Evolutionary conservation across 2,329 filamentous ascomycete genomes (phyloP), one percentile per base, ranked within the genome.

Genomic region (Endothia cerciana): DNA sequence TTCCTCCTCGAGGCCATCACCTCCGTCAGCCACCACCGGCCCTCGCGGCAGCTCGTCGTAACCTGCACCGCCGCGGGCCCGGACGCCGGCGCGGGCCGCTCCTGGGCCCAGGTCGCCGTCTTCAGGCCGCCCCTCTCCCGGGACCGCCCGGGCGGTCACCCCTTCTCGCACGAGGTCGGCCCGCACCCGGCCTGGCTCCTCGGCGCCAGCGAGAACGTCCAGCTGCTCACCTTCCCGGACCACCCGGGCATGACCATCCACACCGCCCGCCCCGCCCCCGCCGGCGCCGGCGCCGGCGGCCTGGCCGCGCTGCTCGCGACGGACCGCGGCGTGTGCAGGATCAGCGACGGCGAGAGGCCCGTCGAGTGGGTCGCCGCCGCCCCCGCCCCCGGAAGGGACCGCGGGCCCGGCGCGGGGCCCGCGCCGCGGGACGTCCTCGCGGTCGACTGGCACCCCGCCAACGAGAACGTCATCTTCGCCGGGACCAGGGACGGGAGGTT

Each of bases 401-500:
- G 36, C n/a, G 55, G 55, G 10, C 13, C n/a, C 3, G 55, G 4
- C 36, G 1, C 36, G 2, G 36, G 7, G n/a, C 11, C 36, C 30
- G 15, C 22, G n/a, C 22, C 72, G 60, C 22, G 25, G 11, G 78
- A 85, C 65, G 75, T 85, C 53, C 83, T 87, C 64, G 74, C 81
- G 4, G 74, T 85, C 33, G 81, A 83, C 63, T 87, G 84, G 69
- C 76, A 82, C 28, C 68, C 71, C 4, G 40, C 56, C 36, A 79
- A 82, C 57, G 79, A 78, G 15, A 74, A 81, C 15, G 70, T 87
- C 1, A 68, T 87, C 17, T 74, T 85, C 40, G 82, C 83, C 0
- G 87, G 85, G 43, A 82, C 82, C 2, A 81, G 86, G 3, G 77
- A 78, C n/a, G 77, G 82, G 0, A 71, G 74, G 1, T 74, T 88